phyloP scores from a whole-genome alignment of 768 basidiomycete genomes.

The Mycena galopus region DNA sequence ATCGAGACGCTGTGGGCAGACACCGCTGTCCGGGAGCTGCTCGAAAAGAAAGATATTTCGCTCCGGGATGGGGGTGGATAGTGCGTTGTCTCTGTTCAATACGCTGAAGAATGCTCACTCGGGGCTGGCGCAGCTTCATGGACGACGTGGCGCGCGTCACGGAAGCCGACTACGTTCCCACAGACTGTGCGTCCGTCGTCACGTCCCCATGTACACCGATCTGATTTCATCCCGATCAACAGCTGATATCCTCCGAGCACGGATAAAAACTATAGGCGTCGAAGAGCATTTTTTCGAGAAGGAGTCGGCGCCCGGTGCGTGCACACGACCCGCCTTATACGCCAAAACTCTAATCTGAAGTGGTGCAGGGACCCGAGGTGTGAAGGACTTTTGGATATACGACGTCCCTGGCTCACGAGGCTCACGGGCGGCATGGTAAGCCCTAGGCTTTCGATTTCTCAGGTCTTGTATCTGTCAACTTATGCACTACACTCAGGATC shows the following conservation, averaged over 20 bases:
- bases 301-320: constrained; percentile 60
- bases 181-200: constrained; percentile 71
- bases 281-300: constrained; percentile 77
- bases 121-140: constrained; percentile 67
- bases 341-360: neutral
- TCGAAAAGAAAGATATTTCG: constrained; percentile 63
- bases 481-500: constrained; percentile 60
- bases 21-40: constrained; percentile 61
- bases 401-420: constrained; percentile 32
- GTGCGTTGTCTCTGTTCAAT: constrained; percentile 54
- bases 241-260: constrained; percentile 82
- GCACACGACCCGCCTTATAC: neutral
- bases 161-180: constrained; percentile 67
- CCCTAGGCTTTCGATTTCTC: neutral
- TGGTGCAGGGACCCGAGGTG: constrained; percentile 34
- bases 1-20: constrained; percentile 76
- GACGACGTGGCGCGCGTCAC: constrained; percentile 76
- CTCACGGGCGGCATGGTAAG: constrained; percentile 46
- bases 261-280: constrained; percentile 79
- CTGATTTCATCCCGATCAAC: constrained; percentile 3
- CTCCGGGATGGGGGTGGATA: constrained; percentile 77
- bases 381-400: constrained; percentile 41
- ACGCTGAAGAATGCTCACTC: neutral
- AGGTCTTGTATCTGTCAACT: neutral
- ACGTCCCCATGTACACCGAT: neutral